phyloP scores from a whole-genome alignment of 805 yeast genomes.

The Cyberlindnera mrakii region DNA sequence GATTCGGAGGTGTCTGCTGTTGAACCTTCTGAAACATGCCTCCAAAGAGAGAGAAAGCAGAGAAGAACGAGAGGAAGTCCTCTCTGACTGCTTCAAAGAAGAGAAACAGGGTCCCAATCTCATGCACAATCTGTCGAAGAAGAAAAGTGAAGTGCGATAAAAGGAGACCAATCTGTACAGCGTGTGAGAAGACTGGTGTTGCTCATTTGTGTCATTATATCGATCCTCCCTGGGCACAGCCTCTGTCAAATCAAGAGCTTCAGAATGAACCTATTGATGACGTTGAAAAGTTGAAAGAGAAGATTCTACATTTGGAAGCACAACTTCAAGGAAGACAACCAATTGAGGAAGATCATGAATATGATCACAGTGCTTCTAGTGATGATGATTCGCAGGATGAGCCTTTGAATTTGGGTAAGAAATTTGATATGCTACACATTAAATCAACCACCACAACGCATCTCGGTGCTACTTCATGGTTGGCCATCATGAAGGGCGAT shows the following conservation, averaged over 20 bases:
- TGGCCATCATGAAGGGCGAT: slow-evolving; percentile 54
- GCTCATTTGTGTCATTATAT: slow-evolving; percentile 51
- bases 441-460: slow-evolving; percentile 37
- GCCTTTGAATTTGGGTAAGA: slow-evolving; percentile 32
- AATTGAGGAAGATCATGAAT: background rate
- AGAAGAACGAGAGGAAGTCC: background rate
- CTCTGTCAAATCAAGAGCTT: slow-evolving; percentile 38
- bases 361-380: slow-evolving; percentile 2
- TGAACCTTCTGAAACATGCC: background rate
- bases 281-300: slow-evolving; percentile 47
- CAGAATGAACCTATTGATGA: slow-evolving; percentile 43
- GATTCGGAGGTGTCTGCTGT: too few species aligned
- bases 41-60: background rate
- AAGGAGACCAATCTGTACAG: slow-evolving; percentile 49
- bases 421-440: slow-evolving; percentile 39
- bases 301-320: slow-evolving; percentile 42
- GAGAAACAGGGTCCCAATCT: slow-evolving; percentile 43
- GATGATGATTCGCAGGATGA: slow-evolving; percentile 9
- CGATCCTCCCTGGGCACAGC: slow-evolving; percentile 57
- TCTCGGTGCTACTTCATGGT: slow-evolving; percentile 51
- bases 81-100: slow-evolving; percentile 21
- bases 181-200: slow-evolving; percentile 52
- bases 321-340: slow-evolving; percentile 5
- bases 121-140: slow-evolving; percentile 42
- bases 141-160: slow-evolving; percentile 46